Conservation (phyloP, 176 grass and related monocot genomes). For the Lolium perenne region DNA sequence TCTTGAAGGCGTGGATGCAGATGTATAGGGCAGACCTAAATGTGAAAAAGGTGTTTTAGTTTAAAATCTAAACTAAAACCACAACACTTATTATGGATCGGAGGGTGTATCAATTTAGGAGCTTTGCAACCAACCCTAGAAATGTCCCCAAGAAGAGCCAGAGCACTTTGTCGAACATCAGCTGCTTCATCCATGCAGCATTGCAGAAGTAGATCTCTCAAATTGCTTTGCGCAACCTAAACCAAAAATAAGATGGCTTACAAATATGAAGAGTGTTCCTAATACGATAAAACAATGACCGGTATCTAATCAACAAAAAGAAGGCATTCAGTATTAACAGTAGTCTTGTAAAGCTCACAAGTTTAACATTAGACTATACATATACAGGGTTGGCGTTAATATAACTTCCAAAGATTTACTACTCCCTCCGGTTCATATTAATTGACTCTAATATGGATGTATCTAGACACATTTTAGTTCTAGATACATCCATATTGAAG, state of each 20-base stretch:
- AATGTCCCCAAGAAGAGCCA: conserved; percentile 92
- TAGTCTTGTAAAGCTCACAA: neutral
- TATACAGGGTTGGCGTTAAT: neutral
- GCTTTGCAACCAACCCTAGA: conserved; percentile 69
- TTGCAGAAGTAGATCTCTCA: conserved; percentile 86
- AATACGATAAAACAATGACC: conserved; percentile 19
- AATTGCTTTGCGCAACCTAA: conserved; percentile 83
- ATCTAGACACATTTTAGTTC: no score
- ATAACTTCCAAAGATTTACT: neutral
- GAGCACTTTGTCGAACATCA: conserved; percentile 91
- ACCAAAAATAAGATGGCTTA: conserved; percentile 36
- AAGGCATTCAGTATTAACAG: neutral
- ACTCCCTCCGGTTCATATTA: neutral
- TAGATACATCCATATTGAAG: no score
- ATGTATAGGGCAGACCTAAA: conserved; percentile 87
- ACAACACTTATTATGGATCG: no score
- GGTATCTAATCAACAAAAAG: neutral
- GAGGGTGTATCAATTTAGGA: neutral
- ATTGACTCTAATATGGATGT: no score
- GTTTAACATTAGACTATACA: neutral
- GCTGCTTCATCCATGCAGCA: conserved; percentile 90
- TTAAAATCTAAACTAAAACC: no score
- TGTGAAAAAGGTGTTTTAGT: conserved; percentile 17
- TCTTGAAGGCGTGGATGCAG: conserved; percentile 73
- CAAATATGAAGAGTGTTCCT: conserved; percentile 15